A percentile compares a stretch with the other conserved stretches of the same genome.
These are phyloP conservation scores for Penicillium sp. DNA, from an alignment of 2,329 filamentous ascomycete genomes.

Conservation along the genomic window DNA sequence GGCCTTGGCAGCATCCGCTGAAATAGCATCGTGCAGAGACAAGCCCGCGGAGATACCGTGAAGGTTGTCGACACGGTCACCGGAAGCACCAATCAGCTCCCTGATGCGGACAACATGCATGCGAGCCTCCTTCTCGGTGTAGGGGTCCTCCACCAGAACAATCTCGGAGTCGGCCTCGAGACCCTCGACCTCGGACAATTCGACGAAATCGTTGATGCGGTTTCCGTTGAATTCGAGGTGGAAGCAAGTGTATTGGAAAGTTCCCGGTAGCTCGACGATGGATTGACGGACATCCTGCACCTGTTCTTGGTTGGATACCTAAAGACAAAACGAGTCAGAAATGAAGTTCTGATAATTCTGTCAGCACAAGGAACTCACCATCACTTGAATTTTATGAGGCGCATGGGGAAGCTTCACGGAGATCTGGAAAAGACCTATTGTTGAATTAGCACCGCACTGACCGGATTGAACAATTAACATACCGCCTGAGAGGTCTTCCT, in stretches of 20 bases:
- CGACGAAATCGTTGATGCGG: constrained; percentile 92
- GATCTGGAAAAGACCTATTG: constrained; percentile 64
- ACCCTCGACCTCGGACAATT: constrained; percentile 84
- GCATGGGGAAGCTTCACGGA: constrained; percentile 80
- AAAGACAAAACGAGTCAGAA: constrained; percentile 28
- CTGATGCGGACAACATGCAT: constrained; percentile 90
- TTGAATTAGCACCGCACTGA: constrained; percentile 14
- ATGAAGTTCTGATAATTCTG: constrained; percentile 10
- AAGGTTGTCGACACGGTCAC: constrained; percentile 81
- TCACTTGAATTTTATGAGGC: constrained; percentile 78
- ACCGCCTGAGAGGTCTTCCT: constrained; percentile 42
- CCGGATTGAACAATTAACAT: constrained; percentile 17
- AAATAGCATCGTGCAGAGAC: constrained; percentile 82
- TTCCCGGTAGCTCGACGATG: constrained; percentile 87
- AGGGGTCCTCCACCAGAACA: constrained; percentile 85
- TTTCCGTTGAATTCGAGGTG: constrained; percentile 89
- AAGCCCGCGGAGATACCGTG: constrained; percentile 83
- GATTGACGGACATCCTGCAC: constrained; percentile 96
- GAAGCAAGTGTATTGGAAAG: constrained; percentile 98
- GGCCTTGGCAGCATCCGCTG: constrained; percentile 47
- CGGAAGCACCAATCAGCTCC: constrained; percentile 89
- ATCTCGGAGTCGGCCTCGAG: constrained; percentile 77
- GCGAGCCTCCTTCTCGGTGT: constrained; percentile 96
- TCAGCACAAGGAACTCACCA: constrained; percentile 59
- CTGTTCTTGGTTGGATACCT: constrained; percentile 93